phyloP scores from a whole-genome alignment of 2,329 filamentous ascomycete genomes.

The Verticillium longisporum region DNA sequence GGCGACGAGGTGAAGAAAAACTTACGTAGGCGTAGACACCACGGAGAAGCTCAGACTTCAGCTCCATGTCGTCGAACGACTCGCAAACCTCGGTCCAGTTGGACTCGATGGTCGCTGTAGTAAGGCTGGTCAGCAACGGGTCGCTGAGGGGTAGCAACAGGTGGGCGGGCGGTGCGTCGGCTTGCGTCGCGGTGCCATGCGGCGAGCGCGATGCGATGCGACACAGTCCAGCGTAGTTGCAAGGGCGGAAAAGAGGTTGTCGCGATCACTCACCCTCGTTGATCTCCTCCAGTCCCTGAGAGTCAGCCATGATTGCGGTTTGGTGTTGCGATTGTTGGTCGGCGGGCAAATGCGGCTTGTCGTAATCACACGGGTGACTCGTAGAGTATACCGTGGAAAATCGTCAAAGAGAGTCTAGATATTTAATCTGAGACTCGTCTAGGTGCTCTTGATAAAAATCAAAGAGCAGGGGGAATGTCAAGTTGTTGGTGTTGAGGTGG shows the following conservation, averaged over 20 bases:
- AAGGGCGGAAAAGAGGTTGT: not conserved
- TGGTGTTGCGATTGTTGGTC: constrained; percentile 23
- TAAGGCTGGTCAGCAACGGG: not conserved
- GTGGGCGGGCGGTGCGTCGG: not conserved
- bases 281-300: not conserved
- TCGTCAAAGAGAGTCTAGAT: not conserved
- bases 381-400: not conserved
- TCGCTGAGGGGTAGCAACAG: not conserved
- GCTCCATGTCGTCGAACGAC: constrained; percentile 96
- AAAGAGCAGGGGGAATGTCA: not conserved
- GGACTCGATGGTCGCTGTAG: constrained; percentile 53
- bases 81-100: constrained; percentile 99
- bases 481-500: constrained; percentile 1
- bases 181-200: not conserved
- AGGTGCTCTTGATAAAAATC: constrained; percentile 1
- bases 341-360: not conserved
- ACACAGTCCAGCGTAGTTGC: not conserved
- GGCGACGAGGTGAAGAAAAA: not conserved
- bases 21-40: constrained; percentile 35
- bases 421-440: not conserved
- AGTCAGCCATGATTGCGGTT: constrained; percentile 82
- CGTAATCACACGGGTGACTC: constrained; percentile 1
- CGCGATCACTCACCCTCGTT: constrained; percentile 5
- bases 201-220: constrained; percentile 2
- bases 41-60: constrained; percentile 95